A percentile compares a stretch with the other conserved stretches of the same genome.
Evolutionary conservation across 768 basidiomycete species (phyloP).

Genomic region (Serendipita vermifera): DNA sequence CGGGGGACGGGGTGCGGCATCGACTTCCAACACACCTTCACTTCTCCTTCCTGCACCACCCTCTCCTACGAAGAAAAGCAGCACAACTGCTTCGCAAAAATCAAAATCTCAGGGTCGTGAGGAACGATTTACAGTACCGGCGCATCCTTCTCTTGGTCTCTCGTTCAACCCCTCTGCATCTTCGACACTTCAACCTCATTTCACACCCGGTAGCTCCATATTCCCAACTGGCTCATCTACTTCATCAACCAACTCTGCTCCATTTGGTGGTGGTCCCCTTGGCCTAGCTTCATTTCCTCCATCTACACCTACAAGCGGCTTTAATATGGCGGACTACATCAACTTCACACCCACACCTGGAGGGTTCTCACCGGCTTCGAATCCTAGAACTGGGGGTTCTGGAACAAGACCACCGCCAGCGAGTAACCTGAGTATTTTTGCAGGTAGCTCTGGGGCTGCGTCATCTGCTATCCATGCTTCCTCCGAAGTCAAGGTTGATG

Average conservation of each 20-base stretch:
- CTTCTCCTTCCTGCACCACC: slow-evolving; percentile 1
- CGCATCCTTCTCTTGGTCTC: background rate
- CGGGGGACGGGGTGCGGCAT: background rate
- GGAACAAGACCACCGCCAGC: no score
- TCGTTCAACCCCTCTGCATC: background rate
- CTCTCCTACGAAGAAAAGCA: background rate
- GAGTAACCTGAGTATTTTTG: no score
- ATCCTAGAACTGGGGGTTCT: no score
- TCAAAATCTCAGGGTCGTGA: no score
- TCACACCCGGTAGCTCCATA: background rate
- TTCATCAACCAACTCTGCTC: background rate
- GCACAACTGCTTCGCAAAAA: no score
- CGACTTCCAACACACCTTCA: background rate
- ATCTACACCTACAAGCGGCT: background rate
- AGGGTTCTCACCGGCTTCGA: background rate
- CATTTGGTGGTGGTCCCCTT: no score
- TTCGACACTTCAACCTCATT: background rate
- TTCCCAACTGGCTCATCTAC: background rate
- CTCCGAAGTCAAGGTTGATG: no score
- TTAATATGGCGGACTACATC: slow-evolving; percentile 8
- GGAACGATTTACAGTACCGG: background rate
- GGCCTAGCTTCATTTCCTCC: no score
- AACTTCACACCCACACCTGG: slow-evolving; percentile 1
- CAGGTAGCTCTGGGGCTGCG: no score
- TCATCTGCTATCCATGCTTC: no score